Percentiles rank a stretch among this genome's conserved stretches.
Conservation (phyloP, 1,139 yeast species). For the Taphrina communis region DNA sequence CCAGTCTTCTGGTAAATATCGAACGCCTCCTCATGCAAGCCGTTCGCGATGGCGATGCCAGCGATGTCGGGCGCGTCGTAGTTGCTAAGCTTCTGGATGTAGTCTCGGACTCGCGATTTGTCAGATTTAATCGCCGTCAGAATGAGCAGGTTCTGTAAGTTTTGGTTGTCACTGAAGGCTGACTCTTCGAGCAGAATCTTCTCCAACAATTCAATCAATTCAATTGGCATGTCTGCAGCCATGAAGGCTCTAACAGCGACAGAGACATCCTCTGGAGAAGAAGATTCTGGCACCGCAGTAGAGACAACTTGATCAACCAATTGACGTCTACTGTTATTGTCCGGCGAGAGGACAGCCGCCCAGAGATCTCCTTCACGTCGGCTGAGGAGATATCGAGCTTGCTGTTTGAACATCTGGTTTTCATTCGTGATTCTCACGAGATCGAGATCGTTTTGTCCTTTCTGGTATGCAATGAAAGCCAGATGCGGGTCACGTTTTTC, state of each 20-base stretch:
- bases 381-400: constrained; percentile 87
- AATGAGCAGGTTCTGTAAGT: constrained; percentile 88
- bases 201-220: constrained; percentile 90
- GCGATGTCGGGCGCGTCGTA: constrained; percentile 95
- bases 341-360: constrained; percentile 75
- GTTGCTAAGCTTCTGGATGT: constrained; percentile 86
- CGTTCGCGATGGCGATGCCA: constrained; percentile 85
- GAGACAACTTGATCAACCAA: constrained; percentile 89
- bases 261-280: constrained; percentile 94
- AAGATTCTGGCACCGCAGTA: constrained; percentile 94
- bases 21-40: constrained; percentile 90
- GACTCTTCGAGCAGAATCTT: constrained; percentile 96
- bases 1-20: constrained; percentile 89
- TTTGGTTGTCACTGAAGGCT: constrained; percentile 92
- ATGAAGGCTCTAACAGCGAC: constrained; percentile 95
- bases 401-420: constrained; percentile 97
- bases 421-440: constrained; percentile 91
- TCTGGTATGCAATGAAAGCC: constrained; percentile 95
- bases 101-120: constrained; percentile 77
- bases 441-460: constrained; percentile 90
- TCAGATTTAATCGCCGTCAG: constrained; percentile 96
- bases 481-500: constrained; percentile 98
- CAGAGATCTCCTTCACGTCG: constrained; percentile 85
- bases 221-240: constrained; percentile 92
- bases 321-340: constrained; percentile 85